These are phyloP conservation scores for Lactifluus subvellereus DNA, from an alignment of 768 basidiomycete genomes.

Conservation along the genomic window DNA sequence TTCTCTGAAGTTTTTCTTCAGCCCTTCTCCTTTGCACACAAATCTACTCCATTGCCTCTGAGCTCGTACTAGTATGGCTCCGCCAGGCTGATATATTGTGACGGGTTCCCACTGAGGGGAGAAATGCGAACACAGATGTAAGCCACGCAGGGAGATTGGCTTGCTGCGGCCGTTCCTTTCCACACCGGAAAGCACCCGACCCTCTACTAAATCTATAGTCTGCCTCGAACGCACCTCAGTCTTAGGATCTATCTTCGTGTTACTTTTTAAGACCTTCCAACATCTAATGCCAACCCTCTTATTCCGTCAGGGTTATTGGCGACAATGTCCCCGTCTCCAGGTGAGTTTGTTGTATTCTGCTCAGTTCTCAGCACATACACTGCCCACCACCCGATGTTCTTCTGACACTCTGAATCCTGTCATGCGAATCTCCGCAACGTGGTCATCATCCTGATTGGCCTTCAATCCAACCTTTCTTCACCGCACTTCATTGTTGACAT, in stretches of 20 bases:
- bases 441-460: not conserved
- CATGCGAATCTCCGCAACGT: not conserved
- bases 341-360: too few relatives aligned
- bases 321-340: too few relatives aligned
- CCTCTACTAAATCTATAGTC: not conserved
- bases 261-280: too few relatives aligned
- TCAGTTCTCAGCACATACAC: too few relatives aligned
- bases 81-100: too few relatives aligned
- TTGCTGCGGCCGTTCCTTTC: not conserved
- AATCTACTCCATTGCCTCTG: too few relatives aligned
- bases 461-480: not conserved
- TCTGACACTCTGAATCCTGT: too few relatives aligned
- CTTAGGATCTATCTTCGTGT: too few relatives aligned
- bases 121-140: not conserved
- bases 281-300: too few relatives aligned
- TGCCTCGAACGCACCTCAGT: not conserved
- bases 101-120: not conserved
- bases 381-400: too few relatives aligned
- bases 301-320: too few relatives aligned
- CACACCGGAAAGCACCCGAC: not conserved
- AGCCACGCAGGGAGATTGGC: not conserved
- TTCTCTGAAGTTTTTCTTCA: not conserved
- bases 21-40: not conserved
- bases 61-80: too few relatives aligned
- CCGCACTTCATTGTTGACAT: not conserved